Percentiles rank a stretch among this genome's conserved stretches.
Conservation (phyloP, 805 yeast species). For the Candida awuae region DNA sequence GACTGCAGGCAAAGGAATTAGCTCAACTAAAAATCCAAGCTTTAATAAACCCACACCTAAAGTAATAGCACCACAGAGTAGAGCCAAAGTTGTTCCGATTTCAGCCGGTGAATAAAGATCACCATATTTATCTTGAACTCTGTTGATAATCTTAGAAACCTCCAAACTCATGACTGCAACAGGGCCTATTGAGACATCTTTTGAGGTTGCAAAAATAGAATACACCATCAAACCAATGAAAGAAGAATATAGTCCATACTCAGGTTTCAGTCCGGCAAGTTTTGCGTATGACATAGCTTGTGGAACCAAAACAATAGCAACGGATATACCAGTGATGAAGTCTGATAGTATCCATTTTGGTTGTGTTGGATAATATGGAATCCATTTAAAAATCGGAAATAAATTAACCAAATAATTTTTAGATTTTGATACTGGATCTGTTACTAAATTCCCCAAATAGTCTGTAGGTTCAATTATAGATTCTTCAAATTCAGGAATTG, state of each 20-base stretch:
- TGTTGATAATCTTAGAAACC: slow-evolving; percentile 65
- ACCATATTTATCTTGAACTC: slow-evolving; percentile 41
- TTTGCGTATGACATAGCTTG: slow-evolving; percentile 93
- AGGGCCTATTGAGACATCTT: slow-evolving; percentile 93
- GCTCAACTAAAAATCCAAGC: slow-evolving; percentile 79
- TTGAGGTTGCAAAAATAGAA: slow-evolving; percentile 89
- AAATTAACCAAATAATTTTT: slow-evolving; percentile 48
- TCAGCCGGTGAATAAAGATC: slow-evolving; percentile 47
- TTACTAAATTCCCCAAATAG: slow-evolving; percentile 21
- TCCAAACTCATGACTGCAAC: slow-evolving; percentile 95
- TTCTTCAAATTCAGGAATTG: slow-evolving; percentile 18
- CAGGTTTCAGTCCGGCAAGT: slow-evolving; percentile 70
- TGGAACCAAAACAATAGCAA: slow-evolving; percentile 89
- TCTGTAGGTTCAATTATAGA: slow-evolving; percentile 20
- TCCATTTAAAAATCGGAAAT: slow-evolving; percentile 80
- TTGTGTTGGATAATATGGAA: slow-evolving; percentile 65
- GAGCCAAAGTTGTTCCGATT: slow-evolving; percentile 73
- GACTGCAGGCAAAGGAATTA: slow-evolving; percentile 85
- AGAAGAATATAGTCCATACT: slow-evolving; percentile 84
- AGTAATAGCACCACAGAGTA: slow-evolving; percentile 80
- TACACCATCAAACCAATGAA: slow-evolving; percentile 85
- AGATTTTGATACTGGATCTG: slow-evolving; percentile 33
- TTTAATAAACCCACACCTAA: slow-evolving; percentile 74
- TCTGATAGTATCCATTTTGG: slow-evolving; percentile 66
- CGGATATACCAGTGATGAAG: slow-evolving; percentile 85